phyloP scores from a whole-genome alignment of 805 yeast species.

The Lipomyces oligophaga region DNA sequence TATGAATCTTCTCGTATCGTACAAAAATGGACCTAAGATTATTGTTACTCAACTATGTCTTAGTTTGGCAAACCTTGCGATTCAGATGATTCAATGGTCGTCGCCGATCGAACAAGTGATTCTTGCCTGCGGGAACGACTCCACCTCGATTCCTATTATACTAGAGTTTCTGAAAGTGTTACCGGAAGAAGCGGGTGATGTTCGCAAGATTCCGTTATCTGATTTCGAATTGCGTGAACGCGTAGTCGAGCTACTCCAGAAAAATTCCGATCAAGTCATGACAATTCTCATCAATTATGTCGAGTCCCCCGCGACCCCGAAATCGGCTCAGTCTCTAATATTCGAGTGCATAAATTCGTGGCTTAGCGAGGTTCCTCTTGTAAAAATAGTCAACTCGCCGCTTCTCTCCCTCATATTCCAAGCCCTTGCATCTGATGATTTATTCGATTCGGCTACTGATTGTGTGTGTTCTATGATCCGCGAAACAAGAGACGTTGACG shows the following conservation, averaged over 20 bases:
- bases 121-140: conserved; percentile 41
- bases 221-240: conserved; percentile 74
- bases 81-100: conserved; percentile 73
- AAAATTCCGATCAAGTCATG: conserved; percentile 67
- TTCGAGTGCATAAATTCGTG: conserved; percentile 82
- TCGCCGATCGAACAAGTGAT: conserved; percentile 68
- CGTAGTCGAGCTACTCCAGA: conserved; percentile 57
- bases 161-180: conserved; percentile 79
- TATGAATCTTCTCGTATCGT: conserved; percentile 52
- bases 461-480: conserved; percentile 75
- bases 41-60: conserved; percentile 81
- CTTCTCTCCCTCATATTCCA: conserved; percentile 66
- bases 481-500: conserved; percentile 71
- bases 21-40: conserved; percentile 48
- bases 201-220: conserved; percentile 69
- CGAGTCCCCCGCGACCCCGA: conserved; percentile 36
- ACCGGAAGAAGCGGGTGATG: conserved; percentile 86
- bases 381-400: conserved; percentile 59
- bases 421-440: conserved; percentile 53
- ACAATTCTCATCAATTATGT: conserved; percentile 55
- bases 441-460: conserved; percentile 82
- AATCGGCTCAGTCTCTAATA: conserved; percentile 44
- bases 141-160: conserved; percentile 46
- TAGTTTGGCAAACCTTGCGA: conserved; percentile 73
- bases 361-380: conserved; percentile 82